A percentile compares a stretch with the other conserved stretches of the same genome.
These are phyloP conservation scores for Auriculariales sp. DNA, from an alignment of 768 basidiomycete species.

Conservation along the genomic window DNA sequence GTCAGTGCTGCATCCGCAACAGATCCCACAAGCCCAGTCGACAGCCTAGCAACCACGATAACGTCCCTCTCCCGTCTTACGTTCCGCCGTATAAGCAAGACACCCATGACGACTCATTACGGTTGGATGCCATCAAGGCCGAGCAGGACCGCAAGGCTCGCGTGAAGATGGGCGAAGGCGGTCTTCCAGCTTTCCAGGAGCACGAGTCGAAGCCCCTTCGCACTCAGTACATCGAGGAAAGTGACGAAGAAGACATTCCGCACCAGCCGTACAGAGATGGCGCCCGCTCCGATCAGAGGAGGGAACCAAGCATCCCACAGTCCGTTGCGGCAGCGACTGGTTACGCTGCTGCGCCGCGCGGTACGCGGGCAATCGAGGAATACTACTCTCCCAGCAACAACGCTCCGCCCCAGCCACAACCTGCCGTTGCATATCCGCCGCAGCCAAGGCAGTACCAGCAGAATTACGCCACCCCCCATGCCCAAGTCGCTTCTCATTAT, in stretches of 20 bases:
- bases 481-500: constrained; percentile 26
- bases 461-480: constrained; percentile 23
- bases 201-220: constrained; percentile 53
- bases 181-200: constrained; percentile 65
- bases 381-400: constrained; percentile 34
- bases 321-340: constrained; percentile 24
- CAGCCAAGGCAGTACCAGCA: constrained; percentile 16
- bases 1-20: constrained; percentile 68
- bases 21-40: constrained; percentile 25
- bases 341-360: constrained; percentile 49
- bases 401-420: constrained; percentile 13
- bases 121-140: constrained; percentile 74
- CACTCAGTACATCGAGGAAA: constrained; percentile 40
- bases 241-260: constrained; percentile 19
- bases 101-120: constrained; percentile 48
- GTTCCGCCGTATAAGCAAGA: constrained; percentile 13
- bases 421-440: constrained; percentile 33
- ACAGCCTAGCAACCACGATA: constrained; percentile 1
- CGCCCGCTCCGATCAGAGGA: constrained; percentile 9
- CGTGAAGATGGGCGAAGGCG: constrained; percentile 42
- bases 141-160: constrained; percentile 72
- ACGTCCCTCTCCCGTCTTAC: no score
- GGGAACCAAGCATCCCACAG: constrained; percentile 15
- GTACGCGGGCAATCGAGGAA: constrained; percentile 60
- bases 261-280: constrained; percentile 17